Evolutionary conservation across 768 basidiomycete species (phyloP), one percentile per base, ranked within the genome.

Genomic region (Arthromyces matolae): DNA sequence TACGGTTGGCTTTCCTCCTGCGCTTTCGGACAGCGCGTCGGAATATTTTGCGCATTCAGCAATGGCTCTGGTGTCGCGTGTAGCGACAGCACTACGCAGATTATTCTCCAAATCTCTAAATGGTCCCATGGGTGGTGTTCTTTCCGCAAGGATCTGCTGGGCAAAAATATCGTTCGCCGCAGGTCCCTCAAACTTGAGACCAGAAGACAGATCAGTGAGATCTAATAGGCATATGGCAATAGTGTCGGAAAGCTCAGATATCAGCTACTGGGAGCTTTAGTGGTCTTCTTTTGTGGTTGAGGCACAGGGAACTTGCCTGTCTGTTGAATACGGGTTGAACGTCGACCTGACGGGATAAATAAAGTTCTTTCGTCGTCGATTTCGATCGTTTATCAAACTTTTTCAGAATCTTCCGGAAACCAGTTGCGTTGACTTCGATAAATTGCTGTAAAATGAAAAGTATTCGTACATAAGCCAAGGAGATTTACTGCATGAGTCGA

Each of bases 241-340:
- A 5, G 89, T 91, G 60, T 99, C 93, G 20, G 93, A 87, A 33
- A 99, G 76, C 64, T 96, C 93, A 46, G 94, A 89, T 45, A 99
- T 93, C 61, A 97, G 87, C 85, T 95, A 59, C 31, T 38, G 12
- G 13, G 53, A 37, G n/a, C 31, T 47, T 50, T 45, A 53, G 40
- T 47, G 47, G 28, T 41, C 36, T 23, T 22, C 24, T 22, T 35
- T 34, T 27, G 24, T 12, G 20, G 5, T 9, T 5, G 32, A 42
- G 12, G 40, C 41, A 42, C 45, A 22, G 41, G 27, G n/a, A n/a
- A 62, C 78, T 45, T 47, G 88, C 90, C 73, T 94, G 92, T 68
- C 94, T 76, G 62, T 97, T 94, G 70, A 97, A 97, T 34, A 94
- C 93, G 1, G 94, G 96, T 59, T 98, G 96, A n/a, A 98, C 89